A percentile compares a stretch with the other conserved stretches of the same genome.
Conservation (phyloP, 768 basidiomycete species). For the Dictyophora rubrovolvata region DNA sequence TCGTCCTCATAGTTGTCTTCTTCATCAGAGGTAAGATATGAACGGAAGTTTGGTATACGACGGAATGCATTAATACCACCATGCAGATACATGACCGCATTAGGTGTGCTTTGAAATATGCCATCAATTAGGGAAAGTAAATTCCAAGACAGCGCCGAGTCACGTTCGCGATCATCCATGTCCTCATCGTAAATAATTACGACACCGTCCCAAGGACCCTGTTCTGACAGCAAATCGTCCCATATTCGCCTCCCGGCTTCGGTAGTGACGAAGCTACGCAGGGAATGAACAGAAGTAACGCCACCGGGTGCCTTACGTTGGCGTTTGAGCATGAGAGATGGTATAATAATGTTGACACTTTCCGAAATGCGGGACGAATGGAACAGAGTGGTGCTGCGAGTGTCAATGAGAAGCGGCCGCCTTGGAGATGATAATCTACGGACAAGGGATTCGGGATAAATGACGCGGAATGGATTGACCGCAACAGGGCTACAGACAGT, state of each 20-base stretch:
- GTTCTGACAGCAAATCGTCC: constrained; percentile 47
- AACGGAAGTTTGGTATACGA: constrained; percentile 44
- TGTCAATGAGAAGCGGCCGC: constrained; percentile 75
- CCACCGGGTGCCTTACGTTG: constrained; percentile 61
- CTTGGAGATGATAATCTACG: constrained; percentile 34
- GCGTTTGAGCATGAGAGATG: constrained; percentile 83
- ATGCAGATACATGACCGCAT: constrained; percentile 50
- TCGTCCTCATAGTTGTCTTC: constrained; percentile 10
- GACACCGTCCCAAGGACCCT: constrained; percentile 59
- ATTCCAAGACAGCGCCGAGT: constrained; percentile 57
- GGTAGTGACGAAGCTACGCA: constrained; percentile 77
- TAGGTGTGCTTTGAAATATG: constrained; percentile 41
- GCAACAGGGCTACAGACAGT: constrained; percentile 4
- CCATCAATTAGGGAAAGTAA: constrained; percentile 54
- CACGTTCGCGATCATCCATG: constrained; percentile 58
- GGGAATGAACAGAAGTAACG: constrained; percentile 53
- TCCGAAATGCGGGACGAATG: constrained; percentile 52
- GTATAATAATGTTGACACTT: constrained; percentile 80
- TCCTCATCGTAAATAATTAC: constrained; percentile 71
- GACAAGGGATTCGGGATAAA: constrained; percentile 38
- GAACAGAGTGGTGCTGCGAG: constrained; percentile 60
- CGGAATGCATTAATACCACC: constrained; percentile 61
- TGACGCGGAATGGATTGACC: constrained; percentile 17
- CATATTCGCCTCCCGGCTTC: constrained; percentile 62
- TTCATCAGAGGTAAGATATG: constrained; percentile 37